Evolutionary conservation across 306 rosid genomes (phyloP).

Genomic region (Inga laurina): DNA sequence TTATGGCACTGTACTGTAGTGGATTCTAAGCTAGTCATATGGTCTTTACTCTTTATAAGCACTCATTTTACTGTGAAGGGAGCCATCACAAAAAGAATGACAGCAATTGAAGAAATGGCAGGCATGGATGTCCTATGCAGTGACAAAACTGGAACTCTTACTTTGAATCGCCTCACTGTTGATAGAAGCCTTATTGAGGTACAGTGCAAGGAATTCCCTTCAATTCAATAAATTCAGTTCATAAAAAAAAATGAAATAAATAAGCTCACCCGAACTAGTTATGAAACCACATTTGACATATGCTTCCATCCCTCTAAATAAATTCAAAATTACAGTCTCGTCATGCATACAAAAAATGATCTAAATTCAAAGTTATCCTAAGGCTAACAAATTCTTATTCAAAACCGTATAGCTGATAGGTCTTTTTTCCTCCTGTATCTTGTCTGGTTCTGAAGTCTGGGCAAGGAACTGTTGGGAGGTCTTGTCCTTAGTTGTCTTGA

Average conservation of each 20-base stretch:
- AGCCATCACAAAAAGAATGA: constrained; percentile 90
- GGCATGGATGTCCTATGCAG: constrained; percentile 96
- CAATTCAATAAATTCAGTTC: not conserved
- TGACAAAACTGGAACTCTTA: constrained; percentile 92
- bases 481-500: not conserved
- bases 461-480: not conserved
- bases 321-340: not conserved
- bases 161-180: constrained; percentile 78
- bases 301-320: not conserved
- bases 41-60: constrained; percentile 12
- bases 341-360: not conserved
- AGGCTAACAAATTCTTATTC: not conserved
- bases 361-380: not conserved
- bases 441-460: not conserved
- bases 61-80: constrained; percentile 50
- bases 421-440: not conserved
- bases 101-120: constrained; percentile 96
- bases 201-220: not conserved
- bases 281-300: not conserved
- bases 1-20: not conserved
- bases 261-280: not conserved
- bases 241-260: not conserved
- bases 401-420: not conserved
- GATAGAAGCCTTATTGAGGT: constrained; percentile 81
- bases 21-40: constrained; percentile 23